Evolutionary conservation across 176 grass and related monocot species (phyloP), one percentile per base, ranked within the genome.

Genomic region (Cenchrus fungigraminus): DNA sequence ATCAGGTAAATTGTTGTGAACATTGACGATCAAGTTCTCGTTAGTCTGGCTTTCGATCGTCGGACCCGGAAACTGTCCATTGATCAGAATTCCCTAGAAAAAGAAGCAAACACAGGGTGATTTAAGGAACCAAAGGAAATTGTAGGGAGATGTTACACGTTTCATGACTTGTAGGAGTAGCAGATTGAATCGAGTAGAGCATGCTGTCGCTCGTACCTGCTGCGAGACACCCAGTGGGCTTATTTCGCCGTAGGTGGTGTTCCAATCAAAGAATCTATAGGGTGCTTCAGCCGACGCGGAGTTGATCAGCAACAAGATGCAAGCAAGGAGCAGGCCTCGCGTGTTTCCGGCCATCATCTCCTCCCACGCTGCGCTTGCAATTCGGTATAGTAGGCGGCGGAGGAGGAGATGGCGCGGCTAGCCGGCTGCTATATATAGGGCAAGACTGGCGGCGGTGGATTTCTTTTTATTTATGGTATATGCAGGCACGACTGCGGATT

Each of bases 31-130:
- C 12, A 98, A 19, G 2, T 98, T 95, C 10, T 93, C 89, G 0
- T 93, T 93, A 1, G 95, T 98, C 57, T 88, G 81, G 19, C 85
- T 90, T 7, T 90, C 76, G 52, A 98, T 92, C 50, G 88, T 83
- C 20, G 92, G 95, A 20, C 95, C 95, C 0, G 95, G 92, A 49
- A 98, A 95, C 74, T 87, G 89, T 8, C 91, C 95, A 54, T 95
- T 93, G 87, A 98, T 98, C 77, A 98, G 67, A 65, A 98, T 93
- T 28, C 79, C 93, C 92, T 98, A 47, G 3, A 8, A 25, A 11
- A 7, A 61, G 37, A 61, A 25, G 8, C 20, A 61, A 61, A 11
- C 2, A 8, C 13, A 84, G 43, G 19, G 1, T 3, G 10, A 37
- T 55, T 32, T 49, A 6, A 57, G 0, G 55, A 57, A 19, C 1